Evolutionary conservation across 495 filamentous ascomycete genomes (phyloP).

Genomic region (Opeltia flavorubescens): DNA sequence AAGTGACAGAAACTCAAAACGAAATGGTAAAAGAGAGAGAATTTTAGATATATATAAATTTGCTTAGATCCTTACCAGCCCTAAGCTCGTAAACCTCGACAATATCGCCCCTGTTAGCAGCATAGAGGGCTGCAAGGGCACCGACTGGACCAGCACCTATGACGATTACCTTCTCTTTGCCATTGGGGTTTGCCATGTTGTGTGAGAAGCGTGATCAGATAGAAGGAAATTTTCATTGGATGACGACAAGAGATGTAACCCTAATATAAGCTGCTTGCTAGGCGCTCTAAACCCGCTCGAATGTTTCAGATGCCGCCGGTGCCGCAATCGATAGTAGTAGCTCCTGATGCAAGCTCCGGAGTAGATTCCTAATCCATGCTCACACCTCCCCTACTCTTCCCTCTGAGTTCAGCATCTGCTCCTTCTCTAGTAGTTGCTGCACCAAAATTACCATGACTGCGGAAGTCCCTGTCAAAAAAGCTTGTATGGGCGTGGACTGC

Average conservation of each 20-base stretch:
- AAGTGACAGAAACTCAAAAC: neutral
- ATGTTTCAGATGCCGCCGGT: neutral
- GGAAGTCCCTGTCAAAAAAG: constrained; percentile 6
- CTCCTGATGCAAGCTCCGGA: no score
- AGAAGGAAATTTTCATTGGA: neutral
- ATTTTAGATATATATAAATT: no score
- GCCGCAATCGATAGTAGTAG: no score
- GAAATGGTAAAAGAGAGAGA: neutral
- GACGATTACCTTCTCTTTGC: constrained; percentile 57
- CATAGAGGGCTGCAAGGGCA: constrained; percentile 82
- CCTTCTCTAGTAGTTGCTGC: no score
- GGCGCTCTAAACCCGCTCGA: neutral
- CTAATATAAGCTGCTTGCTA: no score
- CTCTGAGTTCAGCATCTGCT: no score
- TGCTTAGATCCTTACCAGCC: constrained; percentile 50
- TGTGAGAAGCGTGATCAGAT: no score
- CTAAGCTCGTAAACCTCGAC: constrained; percentile 93
- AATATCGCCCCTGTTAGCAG: constrained; percentile 68
- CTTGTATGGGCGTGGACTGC: constrained; percentile 68
- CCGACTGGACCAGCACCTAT: constrained; percentile 90
- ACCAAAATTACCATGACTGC: constrained; percentile 14
- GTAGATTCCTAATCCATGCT: no score
- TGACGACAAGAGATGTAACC: neutral
- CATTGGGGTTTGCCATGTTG: neutral
- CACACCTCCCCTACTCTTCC: no score